Base-by-base conservation (phyloP, 1,139 yeast genomes). In the Schwanniomyces etchellsii region DNA sequence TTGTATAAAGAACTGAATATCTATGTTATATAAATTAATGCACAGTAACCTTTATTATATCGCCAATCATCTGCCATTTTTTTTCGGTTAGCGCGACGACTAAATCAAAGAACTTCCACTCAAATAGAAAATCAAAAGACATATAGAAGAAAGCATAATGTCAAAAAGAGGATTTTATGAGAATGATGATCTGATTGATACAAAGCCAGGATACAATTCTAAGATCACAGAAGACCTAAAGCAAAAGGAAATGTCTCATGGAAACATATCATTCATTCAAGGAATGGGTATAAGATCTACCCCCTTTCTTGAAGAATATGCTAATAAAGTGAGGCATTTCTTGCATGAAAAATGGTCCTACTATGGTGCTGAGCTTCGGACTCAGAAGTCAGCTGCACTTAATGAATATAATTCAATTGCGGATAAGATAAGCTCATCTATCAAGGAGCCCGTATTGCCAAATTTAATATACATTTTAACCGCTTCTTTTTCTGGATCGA, bases 241-340 rank as follows among this genome's bases (percentile, higher is more conserved):
- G 38, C 45, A 53, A 24, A 43, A 64, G 39, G 76, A 70, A 44
- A 47, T 65, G 1, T 35, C 56, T 4, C 70, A 69, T 37, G 65
- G 70, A 5, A 55, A 63, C 28, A 60, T 63, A 23, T 48, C 65
- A 5, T 61, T 67, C 30, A 50, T 73, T 28, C 55, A 71, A 16
- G 80, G 80, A n/a, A 73, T 73, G 72, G 64, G 64, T 5, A 60
- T 74, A 30, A 56, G 77, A 37, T 51, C 75, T 5, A 53, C 71
- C 3, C 74, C 77, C 20, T 50, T 50, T 31, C 55, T 74, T 35
- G 76, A 74, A 42, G 43, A 52, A 14, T 62, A 60, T 36, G 43
- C 67, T 35, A 63, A 64, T 37, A 37, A 52, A 24, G 45, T 61
- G 14, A 58, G 81, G 42, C 42, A 55, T 25, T 58, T 41, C 32